Conservation (phyloP, 192 early-diverging fungal species). For the Backusella morwellensis region DNA sequence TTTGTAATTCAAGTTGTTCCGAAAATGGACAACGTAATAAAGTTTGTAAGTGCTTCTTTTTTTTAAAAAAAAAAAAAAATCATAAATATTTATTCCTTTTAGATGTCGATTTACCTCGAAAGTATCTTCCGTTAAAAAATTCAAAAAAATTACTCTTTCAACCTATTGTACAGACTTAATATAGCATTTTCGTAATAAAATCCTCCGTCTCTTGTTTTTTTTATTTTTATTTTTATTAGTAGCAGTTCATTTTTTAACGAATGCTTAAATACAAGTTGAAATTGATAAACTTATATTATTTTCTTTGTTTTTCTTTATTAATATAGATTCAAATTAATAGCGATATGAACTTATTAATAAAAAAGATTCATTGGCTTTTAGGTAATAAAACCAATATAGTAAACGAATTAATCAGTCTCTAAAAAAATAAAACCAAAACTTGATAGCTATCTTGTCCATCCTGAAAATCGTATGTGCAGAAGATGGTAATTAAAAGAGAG, state of each 20-base stretch:
- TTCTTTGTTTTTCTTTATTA: background rate
- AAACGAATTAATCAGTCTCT: background rate
- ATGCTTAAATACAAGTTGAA: background rate
- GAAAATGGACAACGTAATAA: constrained; percentile 10
- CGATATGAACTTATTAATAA: background rate
- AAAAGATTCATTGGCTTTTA: background rate
- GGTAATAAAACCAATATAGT: background rate
- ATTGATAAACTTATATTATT: background rate
- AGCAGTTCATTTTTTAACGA: background rate
- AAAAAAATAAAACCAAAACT: background rate
- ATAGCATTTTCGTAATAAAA: background rate
- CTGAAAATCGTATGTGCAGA: background rate
- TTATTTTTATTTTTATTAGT: background rate
- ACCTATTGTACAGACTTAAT: background rate
- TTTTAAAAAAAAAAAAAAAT: background rate
- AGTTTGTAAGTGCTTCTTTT: constrained; percentile 6
- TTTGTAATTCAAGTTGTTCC: constrained; percentile 12
- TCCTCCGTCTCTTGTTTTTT: background rate
- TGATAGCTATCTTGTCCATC: background rate
- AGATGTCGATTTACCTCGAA: constrained; percentile 29
- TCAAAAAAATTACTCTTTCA: constrained; percentile 6
- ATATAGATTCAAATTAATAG: background rate
- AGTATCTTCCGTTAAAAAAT: constrained; percentile 22
- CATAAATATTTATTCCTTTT: background rate
- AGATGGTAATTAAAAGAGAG: background rate